These are phyloP conservation scores for Fusarium veterinarium DNA, from an alignment of 2,329 filamentous ascomycete genomes.

Conservation along the genomic window DNA sequence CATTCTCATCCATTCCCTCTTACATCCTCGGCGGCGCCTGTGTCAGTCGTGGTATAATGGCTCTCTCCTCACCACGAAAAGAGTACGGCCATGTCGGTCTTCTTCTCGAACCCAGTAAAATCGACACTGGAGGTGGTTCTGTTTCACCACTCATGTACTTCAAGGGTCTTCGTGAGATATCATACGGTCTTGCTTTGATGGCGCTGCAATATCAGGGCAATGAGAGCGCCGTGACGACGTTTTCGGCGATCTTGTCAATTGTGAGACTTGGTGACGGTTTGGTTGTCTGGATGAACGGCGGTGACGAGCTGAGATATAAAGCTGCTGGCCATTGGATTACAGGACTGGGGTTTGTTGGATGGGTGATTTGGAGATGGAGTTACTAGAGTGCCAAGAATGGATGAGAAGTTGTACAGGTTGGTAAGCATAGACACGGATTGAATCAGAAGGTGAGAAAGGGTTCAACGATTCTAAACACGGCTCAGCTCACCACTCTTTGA, in stretches of 20 bases:
- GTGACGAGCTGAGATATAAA: constrained; percentile 37
- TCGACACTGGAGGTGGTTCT: background rate
- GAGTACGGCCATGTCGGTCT: constrained; percentile 44
- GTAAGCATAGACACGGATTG: no score
- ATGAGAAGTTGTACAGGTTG: fast-evolving
- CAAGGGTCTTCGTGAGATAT: constrained; percentile 51
- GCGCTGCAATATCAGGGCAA: constrained; percentile 47
- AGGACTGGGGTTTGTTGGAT: constrained; percentile 39
- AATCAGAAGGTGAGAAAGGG: no score
- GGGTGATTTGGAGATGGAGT: constrained; percentile 43
- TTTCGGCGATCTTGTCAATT: constrained; percentile 45
- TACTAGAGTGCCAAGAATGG: background rate
- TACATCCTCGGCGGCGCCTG: constrained; percentile 42
- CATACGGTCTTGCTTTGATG: constrained; percentile 47
- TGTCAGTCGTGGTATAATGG: constrained; percentile 42
- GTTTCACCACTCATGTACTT: constrained; percentile 51
- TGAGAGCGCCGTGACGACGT: constrained; percentile 45
- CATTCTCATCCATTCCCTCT: constrained; percentile 40
- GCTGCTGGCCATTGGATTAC: constrained; percentile 46
- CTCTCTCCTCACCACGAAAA: constrained; percentile 34
- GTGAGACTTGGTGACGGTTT: constrained; percentile 49
- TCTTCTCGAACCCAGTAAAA: constrained; percentile 25
- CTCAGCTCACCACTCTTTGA: background rate
- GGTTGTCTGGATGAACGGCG: constrained; percentile 49
- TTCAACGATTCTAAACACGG: fast-evolving